A percentile compares a stretch with the other conserved stretches of the same genome.
Evolutionary conservation across 371 early-diverging fungal species (phyloP).

Genomic region (Fennellomyces sp.): DNA sequence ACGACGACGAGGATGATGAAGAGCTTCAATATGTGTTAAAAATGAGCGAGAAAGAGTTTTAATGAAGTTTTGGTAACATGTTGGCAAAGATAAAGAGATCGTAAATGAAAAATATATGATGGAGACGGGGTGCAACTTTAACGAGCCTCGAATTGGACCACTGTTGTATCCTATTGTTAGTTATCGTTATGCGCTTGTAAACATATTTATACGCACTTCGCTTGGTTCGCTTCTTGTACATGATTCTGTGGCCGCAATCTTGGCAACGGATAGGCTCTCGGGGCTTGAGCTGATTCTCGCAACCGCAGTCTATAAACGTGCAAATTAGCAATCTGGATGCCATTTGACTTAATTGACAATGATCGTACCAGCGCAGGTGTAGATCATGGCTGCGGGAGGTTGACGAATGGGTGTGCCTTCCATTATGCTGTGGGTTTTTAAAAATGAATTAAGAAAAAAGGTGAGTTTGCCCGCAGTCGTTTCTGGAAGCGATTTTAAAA

Average conservation of each 20-base stretch:
- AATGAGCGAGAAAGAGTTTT: constrained; percentile 42
- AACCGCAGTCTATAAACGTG: constrained; percentile 74
- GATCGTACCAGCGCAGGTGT: constrained; percentile 61
- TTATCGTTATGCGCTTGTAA: not conserved
- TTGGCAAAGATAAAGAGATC: constrained; percentile 8
- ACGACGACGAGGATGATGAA: constrained; percentile 38
- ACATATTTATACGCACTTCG: constrained; percentile 70
- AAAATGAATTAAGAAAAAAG: not conserved
- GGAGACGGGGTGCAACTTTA: constrained; percentile 33
- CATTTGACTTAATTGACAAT: too few species aligned
- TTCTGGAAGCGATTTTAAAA: too few species aligned
- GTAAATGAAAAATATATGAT: not conserved
- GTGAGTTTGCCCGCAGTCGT: not conserved
- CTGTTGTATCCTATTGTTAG: constrained; percentile 28
- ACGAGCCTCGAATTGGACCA: constrained; percentile 90
- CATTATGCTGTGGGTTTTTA: constrained; percentile 18
- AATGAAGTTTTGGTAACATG: constrained; percentile 16
- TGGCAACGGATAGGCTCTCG: constrained; percentile 95
- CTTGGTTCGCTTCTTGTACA: constrained; percentile 97
- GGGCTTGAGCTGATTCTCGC: constrained; percentile 90
- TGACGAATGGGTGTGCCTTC: constrained; percentile 55
- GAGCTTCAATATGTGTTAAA: constrained; percentile 45
- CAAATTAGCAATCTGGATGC: not conserved
- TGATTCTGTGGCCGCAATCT: constrained; percentile 94
- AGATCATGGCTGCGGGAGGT: constrained; percentile 57